phyloP scores from a whole-genome alignment of 805 yeast species.

The Barnettozyma siamensis region DNA sequence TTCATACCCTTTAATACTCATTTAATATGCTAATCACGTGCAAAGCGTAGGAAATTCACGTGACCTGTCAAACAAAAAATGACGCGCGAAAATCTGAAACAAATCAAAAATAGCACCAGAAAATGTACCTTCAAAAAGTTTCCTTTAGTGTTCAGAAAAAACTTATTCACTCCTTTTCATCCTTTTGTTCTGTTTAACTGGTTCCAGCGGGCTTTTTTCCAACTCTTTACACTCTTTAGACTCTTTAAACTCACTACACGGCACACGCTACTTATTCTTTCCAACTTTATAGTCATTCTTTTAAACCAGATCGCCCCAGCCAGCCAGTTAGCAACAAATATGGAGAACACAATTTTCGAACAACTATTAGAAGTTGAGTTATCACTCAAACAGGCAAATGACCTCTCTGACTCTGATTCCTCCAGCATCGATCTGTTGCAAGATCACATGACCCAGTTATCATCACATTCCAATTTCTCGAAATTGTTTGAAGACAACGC shows the following conservation, averaged over 20 bases:
- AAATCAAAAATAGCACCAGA: not conserved
- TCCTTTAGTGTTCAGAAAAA: not conserved
- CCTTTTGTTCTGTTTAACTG: not conserved
- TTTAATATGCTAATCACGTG: not conserved
- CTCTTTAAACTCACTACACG: not conserved
- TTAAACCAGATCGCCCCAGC: not conserved
- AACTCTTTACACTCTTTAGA: not conserved
- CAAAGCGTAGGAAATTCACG: not conserved
- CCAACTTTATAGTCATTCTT: not conserved
- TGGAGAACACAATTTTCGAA: conserved; percentile 16
- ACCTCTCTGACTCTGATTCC: not conserved
- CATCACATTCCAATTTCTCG: conserved; percentile 3
- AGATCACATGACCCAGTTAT: conserved; percentile 12
- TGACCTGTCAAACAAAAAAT: not conserved
- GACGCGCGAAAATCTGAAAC: not conserved
- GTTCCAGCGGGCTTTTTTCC: not conserved
- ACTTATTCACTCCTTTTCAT: not conserved
- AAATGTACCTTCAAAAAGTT: conserved; percentile 1
- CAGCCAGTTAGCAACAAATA: too few species aligned
- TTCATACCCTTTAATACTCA: too few species aligned
- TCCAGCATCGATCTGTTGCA: not conserved
- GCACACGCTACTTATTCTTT: not conserved
- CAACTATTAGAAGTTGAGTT: conserved; percentile 20
- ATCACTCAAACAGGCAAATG: conserved; percentile 5
- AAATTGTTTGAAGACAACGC: conserved; percentile 1